Base-by-base conservation (phyloP, 2,329 filamentous ascomycete species). In the Westerdykella ornata region DNA sequence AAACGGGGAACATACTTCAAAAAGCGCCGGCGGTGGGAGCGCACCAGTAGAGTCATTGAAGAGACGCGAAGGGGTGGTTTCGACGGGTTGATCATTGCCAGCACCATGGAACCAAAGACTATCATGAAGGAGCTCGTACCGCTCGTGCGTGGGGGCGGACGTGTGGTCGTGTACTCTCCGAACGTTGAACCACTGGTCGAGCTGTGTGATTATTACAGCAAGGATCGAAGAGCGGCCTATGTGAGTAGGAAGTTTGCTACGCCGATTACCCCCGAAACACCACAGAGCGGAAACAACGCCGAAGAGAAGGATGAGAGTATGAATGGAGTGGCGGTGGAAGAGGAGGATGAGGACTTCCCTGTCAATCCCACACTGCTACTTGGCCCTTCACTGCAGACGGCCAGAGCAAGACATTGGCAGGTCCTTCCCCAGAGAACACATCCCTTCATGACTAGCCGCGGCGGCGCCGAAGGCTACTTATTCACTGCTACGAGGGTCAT, bases 381-480 rank as follows among this genome's bases (percentile, higher is more conserved):
- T 1, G 86, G 83, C 1, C 81, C 87, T 1, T 80, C 76, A 11
- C 73, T 98, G 39, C 89, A 97, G 68, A 92, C 82, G 2, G 85
- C 83, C 36, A 75, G 87, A 12, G 82, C 85, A 4, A 76, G 85
- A 47, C 74, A 79, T 39, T 97, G 88, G 86, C 92, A 98, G 70
- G 89, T 96, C 2, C 66, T 98, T 35, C 92, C 92, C 0, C 86
- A 88, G 1, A 73, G 92, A 40, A 97, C 92, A 39, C 92, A 98
- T 69, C 92, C 92, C 5, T 67, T 94, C 41, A 98, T 98, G 92
- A 95, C 86, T 45, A 81, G 81, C 29, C 77, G 78, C 31, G 92
- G 92, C 15, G 90, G 90, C 1, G 81, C 88, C 0, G 90, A 97
- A 59, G 92, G 92, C 0, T 98, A 87, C 63, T 63, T 98, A 3